phyloP scores from a whole-genome alignment of 2,329 filamentous ascomycete genomes.

The Aspergillus floridensis region DNA sequence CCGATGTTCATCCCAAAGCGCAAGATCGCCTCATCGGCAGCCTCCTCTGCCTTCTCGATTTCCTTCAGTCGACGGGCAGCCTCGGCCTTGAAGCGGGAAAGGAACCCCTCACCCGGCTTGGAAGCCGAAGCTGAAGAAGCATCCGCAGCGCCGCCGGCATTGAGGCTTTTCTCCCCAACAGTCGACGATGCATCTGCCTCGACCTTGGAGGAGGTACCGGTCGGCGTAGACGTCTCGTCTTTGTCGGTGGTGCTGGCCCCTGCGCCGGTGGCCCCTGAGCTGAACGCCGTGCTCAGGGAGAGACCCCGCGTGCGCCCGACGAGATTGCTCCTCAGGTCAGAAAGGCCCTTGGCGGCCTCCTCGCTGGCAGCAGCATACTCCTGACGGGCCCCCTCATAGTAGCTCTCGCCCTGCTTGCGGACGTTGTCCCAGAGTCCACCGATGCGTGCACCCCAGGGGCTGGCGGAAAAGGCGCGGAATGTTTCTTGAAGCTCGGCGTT shows the following conservation, averaged over 20 bases:
- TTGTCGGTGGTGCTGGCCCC: slow-evolving; percentile 22
- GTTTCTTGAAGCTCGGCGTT: slow-evolving; percentile 91
- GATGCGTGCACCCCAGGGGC: slow-evolving; percentile 84
- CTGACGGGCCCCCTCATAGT: slow-evolving; percentile 78
- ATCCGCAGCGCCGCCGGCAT: slow-evolving; percentile 16
- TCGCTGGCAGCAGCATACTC: slow-evolving; percentile 76
- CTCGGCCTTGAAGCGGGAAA: slow-evolving; percentile 72
- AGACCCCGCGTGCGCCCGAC: slow-evolving; percentile 72
- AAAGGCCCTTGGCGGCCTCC: slow-evolving; percentile 79
- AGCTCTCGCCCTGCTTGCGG: slow-evolving; percentile 91
- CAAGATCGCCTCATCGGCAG: slow-evolving; percentile 89
- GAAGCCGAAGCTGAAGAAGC: background rate
- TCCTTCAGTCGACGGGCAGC: slow-evolving; percentile 82
- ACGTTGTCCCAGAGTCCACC: slow-evolving; percentile 87
- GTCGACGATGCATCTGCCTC: slow-evolving; percentile 18
- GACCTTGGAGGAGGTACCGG: slow-evolving; percentile 15
- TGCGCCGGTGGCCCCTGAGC: slow-evolving; percentile 7
- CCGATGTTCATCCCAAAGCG: slow-evolving; percentile 87
- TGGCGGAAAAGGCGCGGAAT: slow-evolving; percentile 87
- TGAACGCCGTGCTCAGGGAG: slow-evolving; percentile 55
- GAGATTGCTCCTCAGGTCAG: slow-evolving; percentile 64
- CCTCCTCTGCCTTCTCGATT: slow-evolving; percentile 88
- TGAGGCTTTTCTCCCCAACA: slow-evolving; percentile 25
- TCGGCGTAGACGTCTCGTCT: slow-evolving; percentile 33
- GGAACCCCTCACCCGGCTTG: slow-evolving; percentile 57